Conservation (phyloP, 2,329 filamentous ascomycete species). For the Fusarium nisikadoi region DNA sequence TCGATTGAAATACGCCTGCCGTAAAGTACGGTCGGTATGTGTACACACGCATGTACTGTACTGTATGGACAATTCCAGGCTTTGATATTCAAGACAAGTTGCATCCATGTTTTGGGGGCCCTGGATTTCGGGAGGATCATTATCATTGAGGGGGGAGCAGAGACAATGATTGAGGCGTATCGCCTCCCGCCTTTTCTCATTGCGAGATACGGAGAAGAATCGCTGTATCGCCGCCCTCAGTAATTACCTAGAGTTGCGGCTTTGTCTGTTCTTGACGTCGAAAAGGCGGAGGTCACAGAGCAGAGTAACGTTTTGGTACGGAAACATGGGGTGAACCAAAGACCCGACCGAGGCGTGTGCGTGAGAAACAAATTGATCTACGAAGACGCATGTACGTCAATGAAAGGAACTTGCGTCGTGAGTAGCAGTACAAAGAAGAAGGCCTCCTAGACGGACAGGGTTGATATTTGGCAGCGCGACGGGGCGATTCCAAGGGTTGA, state of each 20-base stretch:
- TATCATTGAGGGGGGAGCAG: slow-evolving; percentile 26
- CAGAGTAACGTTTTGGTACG: slow-evolving; percentile 13
- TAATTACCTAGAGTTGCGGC: background rate
- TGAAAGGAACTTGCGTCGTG: background rate
- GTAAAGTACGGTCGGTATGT: background rate
- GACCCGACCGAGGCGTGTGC: slow-evolving; percentile 18
- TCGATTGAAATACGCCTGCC: slow-evolving; percentile 20
- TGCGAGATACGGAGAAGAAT: background rate
- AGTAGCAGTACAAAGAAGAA: slow-evolving; percentile 15
- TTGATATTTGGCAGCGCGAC: background rate
- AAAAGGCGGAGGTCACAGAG: slow-evolving; percentile 32
- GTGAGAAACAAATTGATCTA: slow-evolving; percentile 27
- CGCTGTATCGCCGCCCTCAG: background rate
- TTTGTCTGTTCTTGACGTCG: slow-evolving; percentile 13
- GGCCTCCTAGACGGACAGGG: slow-evolving; percentile 7
- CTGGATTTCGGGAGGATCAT: slow-evolving; percentile 27
- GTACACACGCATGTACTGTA: background rate
- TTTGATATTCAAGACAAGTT: slow-evolving; percentile 29
- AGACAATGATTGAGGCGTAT: slow-evolving; percentile 35
- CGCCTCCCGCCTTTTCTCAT: slow-evolving; percentile 19
- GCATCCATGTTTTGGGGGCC: slow-evolving; percentile 26
- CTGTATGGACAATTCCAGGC: slow-evolving; percentile 27
- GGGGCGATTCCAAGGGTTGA: slow-evolving; percentile 4
- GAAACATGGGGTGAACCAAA: slow-evolving; percentile 23
- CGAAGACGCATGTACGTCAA: background rate